A percentile compares a stretch with the other conserved stretches of the same genome.
These are phyloP conservation scores for Eucalyptus curtisii DNA, from an alignment of 345 rosid species.

Conservation along the genomic window DNA sequence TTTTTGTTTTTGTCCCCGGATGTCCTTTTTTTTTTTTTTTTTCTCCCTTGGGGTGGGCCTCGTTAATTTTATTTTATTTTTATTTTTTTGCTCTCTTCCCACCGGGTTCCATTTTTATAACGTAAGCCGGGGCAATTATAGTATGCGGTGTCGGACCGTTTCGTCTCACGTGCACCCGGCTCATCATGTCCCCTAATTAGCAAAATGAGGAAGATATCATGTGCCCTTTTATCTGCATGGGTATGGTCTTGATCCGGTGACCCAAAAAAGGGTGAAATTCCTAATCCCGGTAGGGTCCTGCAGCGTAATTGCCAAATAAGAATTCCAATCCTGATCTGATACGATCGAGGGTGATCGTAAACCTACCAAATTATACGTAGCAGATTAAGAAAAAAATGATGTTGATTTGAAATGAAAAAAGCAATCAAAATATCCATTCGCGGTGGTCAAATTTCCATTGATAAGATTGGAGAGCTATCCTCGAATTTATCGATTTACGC, in stretches of 20 bases:
- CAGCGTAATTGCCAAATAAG: no score
- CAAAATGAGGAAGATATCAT: background rate
- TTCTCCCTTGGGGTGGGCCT: background rate
- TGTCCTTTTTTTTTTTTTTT: background rate
- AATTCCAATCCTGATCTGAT: background rate
- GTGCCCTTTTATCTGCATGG: background rate
- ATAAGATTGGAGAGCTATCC: no score
- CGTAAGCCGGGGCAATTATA: background rate
- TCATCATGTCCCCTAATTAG: background rate
- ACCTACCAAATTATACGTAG: background rate
- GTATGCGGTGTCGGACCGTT: background rate
- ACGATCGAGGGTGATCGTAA: accelerated
- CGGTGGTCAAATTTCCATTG: background rate
- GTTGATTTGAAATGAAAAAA: background rate
- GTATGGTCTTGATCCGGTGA: background rate
- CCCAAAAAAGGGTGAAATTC: background rate
- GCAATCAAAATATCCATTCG: accelerated
- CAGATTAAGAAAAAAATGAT: accelerated
- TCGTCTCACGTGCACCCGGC: background rate
- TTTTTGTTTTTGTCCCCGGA: background rate
- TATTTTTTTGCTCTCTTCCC: no score
- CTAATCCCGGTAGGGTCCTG: background rate
- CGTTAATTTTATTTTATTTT: background rate
- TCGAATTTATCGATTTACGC: no score
- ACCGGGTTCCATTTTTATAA: background rate